Evolutionary conservation across 371 early-diverging fungal species (phyloP), one percentile per base, ranked within the genome.

Genomic region (Mucor irregularis): DNA sequence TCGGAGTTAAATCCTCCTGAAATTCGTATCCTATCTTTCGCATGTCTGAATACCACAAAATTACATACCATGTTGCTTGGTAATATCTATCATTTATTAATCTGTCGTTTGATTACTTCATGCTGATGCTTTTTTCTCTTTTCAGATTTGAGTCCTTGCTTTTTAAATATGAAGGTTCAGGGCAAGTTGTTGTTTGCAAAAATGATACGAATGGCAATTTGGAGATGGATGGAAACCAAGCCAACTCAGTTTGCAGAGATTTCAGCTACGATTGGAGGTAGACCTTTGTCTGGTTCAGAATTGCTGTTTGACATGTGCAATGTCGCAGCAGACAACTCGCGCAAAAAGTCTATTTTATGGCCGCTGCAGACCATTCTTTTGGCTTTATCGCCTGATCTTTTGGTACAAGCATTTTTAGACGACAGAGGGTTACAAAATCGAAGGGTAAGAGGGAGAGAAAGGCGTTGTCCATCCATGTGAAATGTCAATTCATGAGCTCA

Each of bases 221-320:
- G 92, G 92, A 88, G 86, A 62, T 93, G 91, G 91, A 91, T 93
- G 39, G 90, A 91, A 54, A 74, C 79, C 2, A 87, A 83, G 46
- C 91, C 92, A 0, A 52, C 71, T 29, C 90, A 92, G 53, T 91
- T 90, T 67, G 78, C 81, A n/a, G 71, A 71, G 25, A 70, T 91
- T 6, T 89, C 81, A 55, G 71, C 75, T n/a, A 74, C 62, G 6
- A 71, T 63, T 4, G 78, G 78, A 29, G 78, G 74, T 39, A 80
- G 88, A 4, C 63, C 90, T 43, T 87, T 90, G 56, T 88, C 85
- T 49, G 81, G 80, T n/a, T 81, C 83, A n/a, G 91, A 93, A 40
- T 76, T 82, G 31, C 77, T 93, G 6, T 93, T 93, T 65, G 88
- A 89, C 56, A 82, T 83, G 56, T 85, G 90, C 51, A 74, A 72